phyloP scores from a whole-genome alignment of 2,329 filamentous ascomycete genomes.

The Aureobasidium mangrovei region DNA sequence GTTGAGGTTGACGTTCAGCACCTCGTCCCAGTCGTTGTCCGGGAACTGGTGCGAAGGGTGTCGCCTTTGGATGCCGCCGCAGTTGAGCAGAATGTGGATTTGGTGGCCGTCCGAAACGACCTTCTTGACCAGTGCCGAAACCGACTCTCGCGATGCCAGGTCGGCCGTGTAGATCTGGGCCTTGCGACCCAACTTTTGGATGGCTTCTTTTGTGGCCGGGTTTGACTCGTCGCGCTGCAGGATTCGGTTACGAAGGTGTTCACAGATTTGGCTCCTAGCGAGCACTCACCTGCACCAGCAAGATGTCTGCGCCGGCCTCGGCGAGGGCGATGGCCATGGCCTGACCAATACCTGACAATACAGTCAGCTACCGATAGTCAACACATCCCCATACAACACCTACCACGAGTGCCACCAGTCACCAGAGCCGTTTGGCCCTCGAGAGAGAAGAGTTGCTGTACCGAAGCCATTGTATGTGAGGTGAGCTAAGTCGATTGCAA shows the following conservation, averaged over 20 bases:
- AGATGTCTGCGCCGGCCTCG: constrained; percentile 42
- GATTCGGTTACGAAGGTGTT: not conserved
- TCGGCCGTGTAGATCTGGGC: constrained; percentile 61
- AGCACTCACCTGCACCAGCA: constrained; percentile 38
- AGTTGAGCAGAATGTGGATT: constrained; percentile 75
- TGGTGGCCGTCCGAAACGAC: constrained; percentile 54
- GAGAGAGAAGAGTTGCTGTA: constrained; percentile 40
- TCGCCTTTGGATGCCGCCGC: constrained; percentile 75
- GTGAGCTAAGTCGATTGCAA: not conserved
- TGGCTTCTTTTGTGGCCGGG: constrained; percentile 48
- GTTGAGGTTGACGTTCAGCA: constrained; percentile 80
- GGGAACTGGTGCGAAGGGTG: constrained; percentile 70
- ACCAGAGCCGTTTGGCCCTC: constrained; percentile 42
- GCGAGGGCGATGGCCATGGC: constrained; percentile 43
- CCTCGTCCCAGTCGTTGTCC: constrained; percentile 66
- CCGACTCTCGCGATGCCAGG: constrained; percentile 52
- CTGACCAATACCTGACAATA: constrained; percentile 38
- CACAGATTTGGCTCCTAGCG: not conserved
- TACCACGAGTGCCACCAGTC: constrained; percentile 44
- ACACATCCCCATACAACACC: constrained; percentile 35
- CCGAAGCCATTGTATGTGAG: constrained; percentile 23
- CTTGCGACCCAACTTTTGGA: constrained; percentile 58
- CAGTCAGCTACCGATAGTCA: not conserved
- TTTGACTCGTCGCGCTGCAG: constrained; percentile 47
- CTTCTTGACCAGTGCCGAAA: constrained; percentile 51